Conservation (phyloP, 2,329 filamentous ascomycete species). For the Blumeria graminis region DNA sequence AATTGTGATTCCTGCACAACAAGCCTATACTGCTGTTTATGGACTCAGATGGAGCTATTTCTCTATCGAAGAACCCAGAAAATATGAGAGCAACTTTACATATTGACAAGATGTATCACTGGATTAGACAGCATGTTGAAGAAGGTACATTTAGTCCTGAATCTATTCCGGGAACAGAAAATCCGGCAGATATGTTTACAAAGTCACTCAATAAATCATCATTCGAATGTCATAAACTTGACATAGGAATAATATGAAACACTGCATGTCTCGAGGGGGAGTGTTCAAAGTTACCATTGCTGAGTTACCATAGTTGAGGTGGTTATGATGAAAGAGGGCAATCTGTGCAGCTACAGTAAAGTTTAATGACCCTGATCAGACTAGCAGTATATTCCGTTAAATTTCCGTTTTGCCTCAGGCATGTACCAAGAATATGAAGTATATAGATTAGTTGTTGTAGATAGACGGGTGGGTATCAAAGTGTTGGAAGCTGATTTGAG, state of each 20-base stretch:
- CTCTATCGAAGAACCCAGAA: too few relatives aligned
- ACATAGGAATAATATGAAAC: neutral
- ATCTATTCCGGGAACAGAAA: neutral
- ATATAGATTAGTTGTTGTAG: too few relatives aligned
- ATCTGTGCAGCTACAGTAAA: too few relatives aligned
- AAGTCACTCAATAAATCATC: neutral
- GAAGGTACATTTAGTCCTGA: neutral
- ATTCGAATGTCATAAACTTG: neutral
- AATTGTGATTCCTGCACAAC: neutral
- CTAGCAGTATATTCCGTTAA: too few relatives aligned
- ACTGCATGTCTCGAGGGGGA: neutral
- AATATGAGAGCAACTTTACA: neutral
- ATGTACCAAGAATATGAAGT: too few relatives aligned
- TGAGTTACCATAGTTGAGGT: too few relatives aligned
- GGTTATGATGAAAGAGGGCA: too few relatives aligned
- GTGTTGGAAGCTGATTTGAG: too few relatives aligned
- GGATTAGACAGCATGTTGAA: neutral
- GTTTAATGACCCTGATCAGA: too few relatives aligned
- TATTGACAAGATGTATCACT: neutral
- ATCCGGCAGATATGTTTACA: neutral
- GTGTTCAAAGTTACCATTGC: too few relatives aligned
- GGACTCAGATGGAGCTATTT: neutral
- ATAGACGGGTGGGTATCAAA: too few relatives aligned
- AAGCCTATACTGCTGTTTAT: neutral
- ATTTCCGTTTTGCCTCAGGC: too few relatives aligned